Evolutionary conservation across 768 basidiomycete species (phyloP).

Genomic region (Suillus subaureus): DNA sequence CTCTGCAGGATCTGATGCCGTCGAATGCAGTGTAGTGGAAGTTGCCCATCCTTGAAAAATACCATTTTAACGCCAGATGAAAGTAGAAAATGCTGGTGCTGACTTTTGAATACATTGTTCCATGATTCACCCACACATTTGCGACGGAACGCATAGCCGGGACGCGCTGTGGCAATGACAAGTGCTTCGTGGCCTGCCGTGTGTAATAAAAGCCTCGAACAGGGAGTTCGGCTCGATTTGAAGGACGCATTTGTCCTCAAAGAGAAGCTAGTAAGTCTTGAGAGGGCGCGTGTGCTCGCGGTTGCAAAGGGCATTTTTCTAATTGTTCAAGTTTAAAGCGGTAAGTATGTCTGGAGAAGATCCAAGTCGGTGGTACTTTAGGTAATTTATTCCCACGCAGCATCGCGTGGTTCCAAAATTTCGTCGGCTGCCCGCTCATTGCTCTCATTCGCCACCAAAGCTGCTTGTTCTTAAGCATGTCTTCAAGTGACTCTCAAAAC

Average conservation of each 20-base stretch:
- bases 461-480: slow-evolving; percentile 24
- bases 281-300: slow-evolving; percentile 22
- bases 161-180: slow-evolving; percentile 8
- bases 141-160: slow-evolving; percentile 12
- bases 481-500: slow-evolving; percentile 27
- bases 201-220: slow-evolving; percentile 20
- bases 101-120: slow-evolving; percentile 27
- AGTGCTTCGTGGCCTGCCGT: slow-evolving; percentile 14
- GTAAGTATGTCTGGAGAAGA: slow-evolving; percentile 11
- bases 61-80: not conserved
- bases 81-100: slow-evolving; percentile 22
- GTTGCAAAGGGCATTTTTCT: slow-evolving; percentile 23
- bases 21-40: slow-evolving; percentile 80
- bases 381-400: slow-evolving; percentile 24
- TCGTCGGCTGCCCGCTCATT: slow-evolving; percentile 17
- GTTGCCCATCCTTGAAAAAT: slow-evolving; percentile 66
- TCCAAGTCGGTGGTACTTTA: slow-evolving; percentile 1
- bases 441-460: slow-evolving; percentile 23
- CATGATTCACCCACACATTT: slow-evolving; percentile 12
- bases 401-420: slow-evolving; percentile 33
- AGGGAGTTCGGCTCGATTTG: slow-evolving; percentile 24
- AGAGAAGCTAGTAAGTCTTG: slow-evolving; percentile 27
- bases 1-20: slow-evolving; percentile 80
- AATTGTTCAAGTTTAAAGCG: slow-evolving; percentile 33
- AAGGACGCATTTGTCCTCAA: slow-evolving; percentile 21